A percentile compares a stretch with the other conserved stretches of the same genome.
Evolutionary conservation across 208 protist species (phyloP).

Genomic region (Trypanosoma scelopori): DNA sequence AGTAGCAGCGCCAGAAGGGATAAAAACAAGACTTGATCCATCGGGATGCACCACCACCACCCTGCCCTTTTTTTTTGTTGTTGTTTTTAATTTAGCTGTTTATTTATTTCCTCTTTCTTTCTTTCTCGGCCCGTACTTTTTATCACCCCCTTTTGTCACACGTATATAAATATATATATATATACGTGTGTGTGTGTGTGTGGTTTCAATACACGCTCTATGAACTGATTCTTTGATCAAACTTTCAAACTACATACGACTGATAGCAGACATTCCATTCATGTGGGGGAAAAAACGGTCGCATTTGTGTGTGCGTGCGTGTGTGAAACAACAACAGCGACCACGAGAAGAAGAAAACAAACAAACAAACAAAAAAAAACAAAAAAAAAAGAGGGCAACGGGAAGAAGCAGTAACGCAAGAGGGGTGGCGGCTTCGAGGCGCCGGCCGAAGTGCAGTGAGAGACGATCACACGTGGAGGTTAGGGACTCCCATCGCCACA

Average conservation of each 20-base stretch:
- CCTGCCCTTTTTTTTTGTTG: too few relatives aligned
- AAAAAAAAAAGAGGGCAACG: background rate
- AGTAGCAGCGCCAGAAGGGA: background rate
- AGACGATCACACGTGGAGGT: too few relatives aligned
- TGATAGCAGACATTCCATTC: too few relatives aligned
- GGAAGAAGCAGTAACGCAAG: constrained; percentile 6
- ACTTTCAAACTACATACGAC: background rate
- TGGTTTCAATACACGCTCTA: background rate
- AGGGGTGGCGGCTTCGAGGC: background rate
- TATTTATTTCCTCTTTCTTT: background rate
- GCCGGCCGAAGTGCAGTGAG: too few relatives aligned
- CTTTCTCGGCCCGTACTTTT: too few relatives aligned
- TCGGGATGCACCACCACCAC: too few relatives aligned
- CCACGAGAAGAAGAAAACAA: background rate
- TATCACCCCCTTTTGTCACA: background rate
- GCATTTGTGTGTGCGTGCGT: too few relatives aligned
- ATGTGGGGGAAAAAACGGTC: too few relatives aligned
- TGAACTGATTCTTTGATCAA: background rate
- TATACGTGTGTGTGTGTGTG: background rate
- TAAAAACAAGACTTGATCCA: background rate
- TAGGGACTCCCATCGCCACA: too few relatives aligned
- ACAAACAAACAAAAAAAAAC: background rate
- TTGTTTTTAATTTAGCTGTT: background rate
- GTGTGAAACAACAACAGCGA: too few relatives aligned
- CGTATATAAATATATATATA: background rate